Base-by-base conservation (phyloP, 495 filamentous ascomycete genomes). In the Penicillium parvum region DNA sequence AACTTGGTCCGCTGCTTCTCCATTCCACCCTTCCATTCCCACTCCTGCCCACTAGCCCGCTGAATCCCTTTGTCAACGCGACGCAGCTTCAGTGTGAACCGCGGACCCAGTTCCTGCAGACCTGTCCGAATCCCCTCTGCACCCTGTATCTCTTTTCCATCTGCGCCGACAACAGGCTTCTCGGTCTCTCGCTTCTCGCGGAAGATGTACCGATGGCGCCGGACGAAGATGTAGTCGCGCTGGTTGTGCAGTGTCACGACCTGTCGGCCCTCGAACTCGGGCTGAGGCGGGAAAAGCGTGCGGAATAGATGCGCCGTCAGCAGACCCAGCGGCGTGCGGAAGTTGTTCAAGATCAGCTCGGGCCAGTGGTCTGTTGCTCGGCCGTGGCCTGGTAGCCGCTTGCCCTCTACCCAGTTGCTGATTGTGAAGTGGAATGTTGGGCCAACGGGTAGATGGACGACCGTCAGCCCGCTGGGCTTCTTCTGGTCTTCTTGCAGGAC, bases 211-310 rank as follows among this genome's bases (percentile, higher is more conserved):
- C 92, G 74, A 60, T 96, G 89, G 19, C 91, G 72, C 6, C 92
- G 76, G 33, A 96, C 72, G 55, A 98, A 98, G 49, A 96, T 88
- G 65, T 95, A 98, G 65, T 98, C 91, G 45, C 92, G 83, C 65
- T 96, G 91, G 52, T 95, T 96, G 61, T 96, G 91, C 32, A 96
- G 57, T 5, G 90, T 96, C 21, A 95, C 83, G 0, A 95, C 89
- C 50, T 96, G 89, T 12, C 92, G 69, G 4, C 91, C 91, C 18
- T 77, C 69, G 2, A 96, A 65, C 43, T 98, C 88, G 3, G 92
- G 90, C 39, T 81, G 77, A 2, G 83, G 73, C 1, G 91, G 90
- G 69, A 92, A 96, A 27, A 96, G 64, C 0, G 78, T 79, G 46
- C 83, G 77, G 74, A 97, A 91, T 1, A 95, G 72, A 49, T 86